Base-by-base conservation (phyloP, 2,329 filamentous ascomycete species). In the Diaporthe ampelina region DNA sequence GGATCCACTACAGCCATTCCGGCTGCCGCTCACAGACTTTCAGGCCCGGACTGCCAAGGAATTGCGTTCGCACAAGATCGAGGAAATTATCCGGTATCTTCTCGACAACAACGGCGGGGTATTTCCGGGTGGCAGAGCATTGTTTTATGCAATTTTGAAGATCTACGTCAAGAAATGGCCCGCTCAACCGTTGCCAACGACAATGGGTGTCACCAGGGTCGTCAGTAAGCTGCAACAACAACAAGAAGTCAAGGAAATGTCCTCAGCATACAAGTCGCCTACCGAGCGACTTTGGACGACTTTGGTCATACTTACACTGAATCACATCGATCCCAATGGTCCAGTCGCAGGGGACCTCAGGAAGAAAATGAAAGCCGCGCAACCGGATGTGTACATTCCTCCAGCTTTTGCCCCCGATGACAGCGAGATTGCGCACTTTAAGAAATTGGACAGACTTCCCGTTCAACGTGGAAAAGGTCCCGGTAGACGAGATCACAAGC, bases 121-220 rank as follows among this genome's bases (percentile, higher is more conserved):
- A 1, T 87, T 91, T 58, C 87, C 89, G 1, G 86, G 87, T 21
- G 87, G 87, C 32, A 83, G 85, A 54, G 82, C 86, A 4, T 79
- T 91, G 6, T 89, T 87, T 81, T 85, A 86, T 73, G 86, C 86
- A 1, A 78, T 89, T 5, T 82, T 84, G 19, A 82, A 82, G 13
- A 79, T 86, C 10, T 91, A 88, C 85, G 79, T 81, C 21, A 13
- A 81, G 81, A n/a, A 79, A 80, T 10, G 87, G 86, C 57, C 77
- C 1, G 81, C 80, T 45, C 81, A 87, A 54, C 79, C 82, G 5
- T 82, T 84, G 32, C 89, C 74, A 45, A 72, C 72, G 17, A 45
- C 29, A 13, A 35, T 65, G 19, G 72, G 74, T 15, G 59, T 67
- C 2, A 72, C 61, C 19, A 65, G 72, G n/a, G 75, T 69, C 15